Evolutionary conservation across 352 stramenopile species (phyloP).

Genomic region (Pythium vanterpoolii): DNA sequence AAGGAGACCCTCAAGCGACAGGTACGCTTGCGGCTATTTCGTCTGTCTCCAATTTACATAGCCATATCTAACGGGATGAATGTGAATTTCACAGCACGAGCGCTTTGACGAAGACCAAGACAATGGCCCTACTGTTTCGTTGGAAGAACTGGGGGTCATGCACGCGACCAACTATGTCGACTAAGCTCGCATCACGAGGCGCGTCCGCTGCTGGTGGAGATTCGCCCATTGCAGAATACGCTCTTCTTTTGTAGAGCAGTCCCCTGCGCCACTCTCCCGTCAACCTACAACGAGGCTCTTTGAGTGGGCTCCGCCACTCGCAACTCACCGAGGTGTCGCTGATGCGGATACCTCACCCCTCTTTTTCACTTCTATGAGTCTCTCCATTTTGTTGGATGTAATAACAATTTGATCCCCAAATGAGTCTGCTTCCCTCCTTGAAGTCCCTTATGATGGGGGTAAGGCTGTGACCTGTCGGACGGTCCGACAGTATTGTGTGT

Average conservation of each 20-base stretch:
- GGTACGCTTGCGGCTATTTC: slow-evolving; percentile 39
- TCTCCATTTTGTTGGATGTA: slow-evolving; percentile 20
- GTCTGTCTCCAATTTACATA: neutral
- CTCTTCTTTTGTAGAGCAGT: too few relatives aligned
- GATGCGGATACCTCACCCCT: too few relatives aligned
- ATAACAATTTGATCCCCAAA: slow-evolving; percentile 8
- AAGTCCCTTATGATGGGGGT: too few relatives aligned
- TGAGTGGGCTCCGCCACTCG: too few relatives aligned
- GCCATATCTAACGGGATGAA: neutral
- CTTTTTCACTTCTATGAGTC: too few relatives aligned
- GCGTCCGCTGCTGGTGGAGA: too few relatives aligned
- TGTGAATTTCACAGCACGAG: slow-evolving; percentile 11
- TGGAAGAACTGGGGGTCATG: slow-evolving; percentile 79
- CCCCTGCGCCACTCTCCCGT: too few relatives aligned
- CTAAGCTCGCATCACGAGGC: slow-evolving; percentile 26
- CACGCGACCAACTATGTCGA: slow-evolving; percentile 84
- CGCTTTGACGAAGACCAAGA: slow-evolving; percentile 35
- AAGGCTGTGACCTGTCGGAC: too few relatives aligned
- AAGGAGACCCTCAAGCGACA: slow-evolving; percentile 81
- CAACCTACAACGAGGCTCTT: too few relatives aligned
- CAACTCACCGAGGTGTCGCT: too few relatives aligned
- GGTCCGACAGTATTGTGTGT: too few relatives aligned
- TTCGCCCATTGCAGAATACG: neutral
- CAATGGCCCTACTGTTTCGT: slow-evolving; percentile 40
- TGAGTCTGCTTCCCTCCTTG: neutral